Base-by-base conservation (phyloP, 345 rosid genomes). In the Salix viminalis region DNA sequence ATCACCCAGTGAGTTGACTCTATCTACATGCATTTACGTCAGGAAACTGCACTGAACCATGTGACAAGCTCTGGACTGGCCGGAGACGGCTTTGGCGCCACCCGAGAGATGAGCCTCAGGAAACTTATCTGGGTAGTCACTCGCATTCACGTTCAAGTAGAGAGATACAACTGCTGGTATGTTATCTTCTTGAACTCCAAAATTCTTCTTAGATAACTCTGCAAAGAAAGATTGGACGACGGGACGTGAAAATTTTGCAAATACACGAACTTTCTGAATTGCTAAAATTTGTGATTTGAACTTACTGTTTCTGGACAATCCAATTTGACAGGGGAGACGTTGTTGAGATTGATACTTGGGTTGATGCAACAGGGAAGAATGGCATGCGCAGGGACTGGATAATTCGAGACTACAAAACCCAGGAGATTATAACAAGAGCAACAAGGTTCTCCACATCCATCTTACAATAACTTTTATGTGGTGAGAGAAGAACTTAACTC, bases 301-400 rank as follows among this genome's bases (percentile, higher is more conserved):
- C 28, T 3, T 23, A 23, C 64, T 23, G 50, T 54, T 23, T 16
- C 8, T 44, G n/a, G n/a, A 26, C 60, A 58, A 44, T 19, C 30
- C 14, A 39, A 18, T 14, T 11, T 28, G 23, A 26, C 78, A 79
- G 82, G 82, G 82, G 82, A 62, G 78, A 79, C 52, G 75, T 79
- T 18, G 75, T 79, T 5, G 82, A 79, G 75, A 75, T 79, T 18
- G 82, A 79, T 48, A 79, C 79, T 2, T 79, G 82, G 82, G 79
- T 79, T 16, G 82, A 73, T 58, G 82, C 79, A 37, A 32, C 79
- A 0, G 82, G 79, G 10, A 79, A 79, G 60, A 79, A 75, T 52
- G 82, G 75, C 4, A 79, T 79, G 82, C 65, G 79, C 12, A 75
- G 82, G 28, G 82, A 79, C 19, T 79, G 82, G 82, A 64, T 79